Evolutionary conservation across 2,329 filamentous ascomycete genomes (phyloP).

Genomic region (Xylaria sp.): DNA sequence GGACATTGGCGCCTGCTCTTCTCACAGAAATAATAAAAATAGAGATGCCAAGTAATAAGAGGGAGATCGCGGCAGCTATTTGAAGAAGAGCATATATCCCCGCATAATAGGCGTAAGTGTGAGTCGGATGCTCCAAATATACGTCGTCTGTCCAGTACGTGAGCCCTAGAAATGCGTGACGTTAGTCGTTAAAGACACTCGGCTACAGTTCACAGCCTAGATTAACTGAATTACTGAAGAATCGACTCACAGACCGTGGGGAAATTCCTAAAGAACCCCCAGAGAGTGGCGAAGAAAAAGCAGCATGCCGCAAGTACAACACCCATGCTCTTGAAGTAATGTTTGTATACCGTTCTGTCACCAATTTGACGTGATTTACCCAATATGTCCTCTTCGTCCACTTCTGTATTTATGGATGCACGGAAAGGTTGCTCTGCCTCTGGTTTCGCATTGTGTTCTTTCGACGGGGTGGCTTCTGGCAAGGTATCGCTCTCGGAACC

Average conservation of each 20-base stretch:
- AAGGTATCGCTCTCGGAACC: slow-evolving; percentile 33
- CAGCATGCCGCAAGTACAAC: slow-evolving; percentile 19
- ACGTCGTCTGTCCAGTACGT: slow-evolving; percentile 44
- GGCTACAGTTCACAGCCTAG: not conserved
- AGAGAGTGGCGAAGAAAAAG: slow-evolving; percentile 35
- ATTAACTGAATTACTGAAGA: not conserved
- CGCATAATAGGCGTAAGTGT: slow-evolving; percentile 43
- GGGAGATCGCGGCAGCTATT: slow-evolving; percentile 2
- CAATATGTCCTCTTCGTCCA: slow-evolving; percentile 1
- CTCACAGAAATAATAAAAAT: slow-evolving; percentile 13
- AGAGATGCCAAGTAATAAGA: slow-evolving; percentile 7
- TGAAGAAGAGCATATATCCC: slow-evolving; percentile 44
- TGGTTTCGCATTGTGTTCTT: not conserved
- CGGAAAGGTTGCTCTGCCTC: not conserved
- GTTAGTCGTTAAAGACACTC: slow-evolving; percentile 10
- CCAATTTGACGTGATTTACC: slow-evolving; percentile 36
- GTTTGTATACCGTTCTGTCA: slow-evolving; percentile 42
- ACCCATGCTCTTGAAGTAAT: slow-evolving; percentile 45
- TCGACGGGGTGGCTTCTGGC: slow-evolving; percentile 7
- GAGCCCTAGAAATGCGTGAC: slow-evolving; percentile 25
- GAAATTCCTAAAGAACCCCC: slow-evolving; percentile 44
- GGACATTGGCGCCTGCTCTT: slow-evolving; percentile 26
- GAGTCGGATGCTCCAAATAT: slow-evolving; percentile 28
- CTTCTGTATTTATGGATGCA: slow-evolving; percentile 17
- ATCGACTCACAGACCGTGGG: slow-evolving; percentile 39